Evolutionary conservation across 768 basidiomycete species (phyloP).

Genomic region (Lentinula detonsa): DNA sequence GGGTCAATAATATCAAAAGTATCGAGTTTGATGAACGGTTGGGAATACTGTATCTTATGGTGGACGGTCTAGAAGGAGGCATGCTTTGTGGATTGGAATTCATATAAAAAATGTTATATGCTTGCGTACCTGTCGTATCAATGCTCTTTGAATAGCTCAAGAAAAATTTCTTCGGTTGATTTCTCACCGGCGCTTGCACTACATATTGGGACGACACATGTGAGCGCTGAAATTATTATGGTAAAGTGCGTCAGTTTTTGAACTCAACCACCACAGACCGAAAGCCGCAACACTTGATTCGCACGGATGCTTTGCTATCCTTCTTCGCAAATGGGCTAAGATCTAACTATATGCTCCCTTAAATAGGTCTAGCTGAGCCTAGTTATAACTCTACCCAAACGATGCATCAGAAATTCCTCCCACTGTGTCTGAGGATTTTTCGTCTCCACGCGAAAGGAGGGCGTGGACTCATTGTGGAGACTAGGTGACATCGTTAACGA

Average conservation of each 20-base stretch:
- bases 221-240: background rate
- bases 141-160: too few species aligned
- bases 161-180: too few species aligned
- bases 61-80: background rate
- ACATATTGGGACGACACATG: background rate
- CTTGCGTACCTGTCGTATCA: too few species aligned
- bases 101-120: background rate
- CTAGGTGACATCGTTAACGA: conserved; percentile 27
- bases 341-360: conserved; percentile 72
- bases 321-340: conserved; percentile 71
- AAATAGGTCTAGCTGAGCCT: conserved; percentile 60
- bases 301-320: conserved; percentile 28
- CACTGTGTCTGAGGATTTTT: conserved; percentile 38
- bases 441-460: conserved; percentile 25
- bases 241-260: background rate
- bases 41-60: background rate
- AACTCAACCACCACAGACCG: conserved; percentile 23
- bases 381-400: conserved; percentile 46
- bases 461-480: conserved; percentile 42
- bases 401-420: conserved; percentile 62
- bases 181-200: too few species aligned
- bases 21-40: background rate
- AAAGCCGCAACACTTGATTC: conserved; percentile 71
- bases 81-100: background rate
- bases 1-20: background rate